Percentiles rank a stretch among this genome's conserved stretches.
Conservation (phyloP, 1,284 basidiomycete species). For the Tilletia setariae region DNA sequence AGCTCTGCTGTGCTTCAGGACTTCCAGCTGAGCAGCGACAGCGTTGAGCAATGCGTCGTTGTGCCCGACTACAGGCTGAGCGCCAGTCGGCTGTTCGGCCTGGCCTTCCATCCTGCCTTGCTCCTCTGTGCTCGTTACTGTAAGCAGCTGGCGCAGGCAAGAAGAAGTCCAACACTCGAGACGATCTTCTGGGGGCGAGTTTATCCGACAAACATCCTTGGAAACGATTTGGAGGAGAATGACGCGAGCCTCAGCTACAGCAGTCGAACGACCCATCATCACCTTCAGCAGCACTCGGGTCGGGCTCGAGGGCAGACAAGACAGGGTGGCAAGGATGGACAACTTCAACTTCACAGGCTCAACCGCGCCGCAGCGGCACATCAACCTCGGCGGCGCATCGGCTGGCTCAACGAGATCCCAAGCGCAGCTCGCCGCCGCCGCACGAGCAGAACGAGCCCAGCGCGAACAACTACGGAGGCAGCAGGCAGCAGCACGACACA, state of each 20-base stretch:
- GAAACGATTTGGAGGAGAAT: no score
- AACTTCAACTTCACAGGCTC: slow-evolving; percentile 39
- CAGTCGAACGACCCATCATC: not conserved
- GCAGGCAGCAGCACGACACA: slow-evolving; percentile 2
- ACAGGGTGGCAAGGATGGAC: no score
- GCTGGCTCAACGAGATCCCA: not conserved
- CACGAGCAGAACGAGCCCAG: slow-evolving; percentile 13
- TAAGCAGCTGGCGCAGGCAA: no score
- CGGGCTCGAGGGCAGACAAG: not conserved
- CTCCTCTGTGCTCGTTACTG: not conserved
- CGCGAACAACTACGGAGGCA: slow-evolving; percentile 13
- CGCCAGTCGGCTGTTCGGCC: not conserved
- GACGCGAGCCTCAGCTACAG: no score
- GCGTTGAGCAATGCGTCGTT: slow-evolving; percentile 1
- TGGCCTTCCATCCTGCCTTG: not conserved
- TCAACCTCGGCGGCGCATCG: slow-evolving; percentile 32
- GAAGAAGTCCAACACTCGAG: no score
- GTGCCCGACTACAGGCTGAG: no score
- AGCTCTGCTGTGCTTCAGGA: no score
- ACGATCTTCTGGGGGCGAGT: not conserved
- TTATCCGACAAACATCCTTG: no score
- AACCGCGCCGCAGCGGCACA: slow-evolving; percentile 24
- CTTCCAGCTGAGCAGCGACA: slow-evolving; percentile 10
- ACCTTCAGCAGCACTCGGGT: not conserved
- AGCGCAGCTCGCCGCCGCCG: slow-evolving; percentile 13